These are phyloP conservation scores for Cyberlindnera veronae DNA, from an alignment of 805 yeast genomes.

Conservation along the genomic window DNA sequence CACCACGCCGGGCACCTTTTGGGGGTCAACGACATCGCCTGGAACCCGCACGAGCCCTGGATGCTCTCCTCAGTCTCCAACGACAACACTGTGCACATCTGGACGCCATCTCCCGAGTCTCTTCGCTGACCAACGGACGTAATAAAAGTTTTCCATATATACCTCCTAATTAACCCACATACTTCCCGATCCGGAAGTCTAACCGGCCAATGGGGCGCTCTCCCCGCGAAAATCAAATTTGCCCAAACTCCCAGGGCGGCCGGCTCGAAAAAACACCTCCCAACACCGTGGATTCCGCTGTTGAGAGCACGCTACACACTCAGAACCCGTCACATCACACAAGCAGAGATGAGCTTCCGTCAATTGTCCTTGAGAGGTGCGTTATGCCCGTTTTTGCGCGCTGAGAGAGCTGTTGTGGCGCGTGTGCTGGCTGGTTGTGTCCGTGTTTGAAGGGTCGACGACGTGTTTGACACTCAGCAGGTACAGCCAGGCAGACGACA, in stretches of 20 bases:
- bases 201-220: slow-evolving; percentile 10
- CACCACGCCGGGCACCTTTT: slow-evolving; percentile 83
- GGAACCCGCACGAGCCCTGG: slow-evolving; percentile 75
- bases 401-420: too few relatives aligned
- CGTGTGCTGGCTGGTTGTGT: neutral
- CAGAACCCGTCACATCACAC: neutral
- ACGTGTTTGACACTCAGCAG: neutral
- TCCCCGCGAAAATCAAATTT: slow-evolving; percentile 7
- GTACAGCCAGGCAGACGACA: too few relatives aligned
- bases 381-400: neutral
- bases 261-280: slow-evolving; percentile 3
- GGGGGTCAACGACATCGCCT: slow-evolving; percentile 79
- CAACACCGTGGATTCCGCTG: neutral
- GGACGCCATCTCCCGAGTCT: slow-evolving; percentile 54
- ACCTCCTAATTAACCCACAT: neutral
- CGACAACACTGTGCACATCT: slow-evolving; percentile 83
- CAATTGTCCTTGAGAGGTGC: slow-evolving; percentile 30
- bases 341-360: slow-evolving; percentile 23
- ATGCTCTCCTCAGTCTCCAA: slow-evolving; percentile 74
- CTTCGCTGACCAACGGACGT: too few relatives aligned
- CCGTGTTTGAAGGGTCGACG: neutral
- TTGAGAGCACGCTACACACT: neutral
- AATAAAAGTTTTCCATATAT: too few relatives aligned
- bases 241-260: slow-evolving; percentile 6
- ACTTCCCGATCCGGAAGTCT: slow-evolving; percentile 8